A percentile compares a stretch with the other conserved stretches of the same genome.
Conservation (phyloP, 495 filamentous ascomycete species). For the Penicillium soppii region DNA sequence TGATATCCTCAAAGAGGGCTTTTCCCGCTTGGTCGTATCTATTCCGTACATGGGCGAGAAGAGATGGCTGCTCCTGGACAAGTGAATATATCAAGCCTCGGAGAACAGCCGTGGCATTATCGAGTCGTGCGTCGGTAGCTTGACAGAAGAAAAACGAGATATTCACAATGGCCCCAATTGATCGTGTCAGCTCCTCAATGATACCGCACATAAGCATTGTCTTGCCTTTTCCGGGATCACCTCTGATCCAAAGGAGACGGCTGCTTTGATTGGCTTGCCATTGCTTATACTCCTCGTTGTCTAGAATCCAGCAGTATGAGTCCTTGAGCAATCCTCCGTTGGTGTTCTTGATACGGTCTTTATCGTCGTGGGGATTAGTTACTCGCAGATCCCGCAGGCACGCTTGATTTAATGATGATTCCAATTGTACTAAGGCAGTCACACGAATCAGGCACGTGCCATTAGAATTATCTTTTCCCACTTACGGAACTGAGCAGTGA, state of each 20-base stretch:
- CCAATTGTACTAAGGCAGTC: slow-evolving; percentile 4
- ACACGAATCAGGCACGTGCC: not conserved
- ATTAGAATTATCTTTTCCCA: not conserved
- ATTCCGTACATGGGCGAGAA: slow-evolving; percentile 30
- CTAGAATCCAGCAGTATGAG: slow-evolving; percentile 44
- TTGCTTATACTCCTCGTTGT: slow-evolving; percentile 31
- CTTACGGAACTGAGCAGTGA: slow-evolving; percentile 3
- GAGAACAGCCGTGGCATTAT: slow-evolving; percentile 40
- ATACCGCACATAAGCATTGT: slow-evolving; percentile 44
- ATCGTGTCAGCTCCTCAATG: slow-evolving; percentile 32
- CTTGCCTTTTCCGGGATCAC: slow-evolving; percentile 34
- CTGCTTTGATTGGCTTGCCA: slow-evolving; percentile 6
- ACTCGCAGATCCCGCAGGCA: slow-evolving; percentile 9
- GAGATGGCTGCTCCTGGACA: slow-evolving; percentile 27
- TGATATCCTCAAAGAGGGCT: slow-evolving; percentile 32
- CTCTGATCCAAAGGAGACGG: slow-evolving; percentile 26
- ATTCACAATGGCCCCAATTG: not conserved
- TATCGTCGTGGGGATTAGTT: slow-evolving; percentile 39
- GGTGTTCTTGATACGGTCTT: slow-evolving; percentile 25
- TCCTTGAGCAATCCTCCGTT: slow-evolving; percentile 39
- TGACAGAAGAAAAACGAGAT: slow-evolving; percentile 52
- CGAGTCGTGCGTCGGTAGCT: slow-evolving; percentile 30
- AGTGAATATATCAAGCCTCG: slow-evolving; percentile 43
- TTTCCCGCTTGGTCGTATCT: slow-evolving; percentile 9
- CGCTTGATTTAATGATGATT: slow-evolving; percentile 1